These are phyloP conservation scores for Colletotrichum simmondsii DNA, from an alignment of 2,329 filamentous ascomycete species.

Conservation along the genomic window DNA sequence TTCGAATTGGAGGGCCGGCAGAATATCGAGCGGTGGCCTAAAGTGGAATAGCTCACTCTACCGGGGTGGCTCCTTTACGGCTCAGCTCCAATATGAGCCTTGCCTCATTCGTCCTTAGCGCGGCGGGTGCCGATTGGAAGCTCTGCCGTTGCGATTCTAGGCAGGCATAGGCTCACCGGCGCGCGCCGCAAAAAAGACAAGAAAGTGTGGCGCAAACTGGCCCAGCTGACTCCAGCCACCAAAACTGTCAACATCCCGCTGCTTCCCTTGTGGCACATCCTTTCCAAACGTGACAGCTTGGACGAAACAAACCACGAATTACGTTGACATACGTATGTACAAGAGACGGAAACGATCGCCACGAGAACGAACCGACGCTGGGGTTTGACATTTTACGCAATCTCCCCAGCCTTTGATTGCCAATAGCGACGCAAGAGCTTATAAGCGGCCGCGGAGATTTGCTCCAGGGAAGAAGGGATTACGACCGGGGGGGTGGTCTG, in stretches of 20 bases:
- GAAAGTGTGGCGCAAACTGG: neutral
- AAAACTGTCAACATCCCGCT: neutral
- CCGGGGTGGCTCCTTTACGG: neutral
- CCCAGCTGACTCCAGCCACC: neutral
- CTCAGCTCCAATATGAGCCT: neutral
- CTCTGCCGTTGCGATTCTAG: neutral
- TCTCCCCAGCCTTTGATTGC: neutral
- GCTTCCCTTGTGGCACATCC: neutral
- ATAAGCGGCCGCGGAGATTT: neutral
- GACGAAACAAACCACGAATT: neutral
- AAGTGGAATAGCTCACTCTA: fast-evolving
- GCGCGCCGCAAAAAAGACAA: no score
- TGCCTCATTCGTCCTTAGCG: neutral
- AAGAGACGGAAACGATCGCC: neutral
- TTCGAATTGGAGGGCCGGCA: slow-evolving; percentile 7
- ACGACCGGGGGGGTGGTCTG: neutral
- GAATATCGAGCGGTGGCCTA: slow-evolving; percentile 8
- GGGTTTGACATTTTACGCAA: neutral
- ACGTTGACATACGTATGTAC: neutral
- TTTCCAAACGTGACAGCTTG: neutral
- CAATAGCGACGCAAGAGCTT: neutral
- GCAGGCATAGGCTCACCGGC: neutral
- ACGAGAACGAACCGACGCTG: neutral
- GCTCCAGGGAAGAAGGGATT: neutral
- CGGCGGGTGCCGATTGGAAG: neutral